phyloP scores from a whole-genome alignment of 257 asterid species.

The Solanum tarijense region DNA sequence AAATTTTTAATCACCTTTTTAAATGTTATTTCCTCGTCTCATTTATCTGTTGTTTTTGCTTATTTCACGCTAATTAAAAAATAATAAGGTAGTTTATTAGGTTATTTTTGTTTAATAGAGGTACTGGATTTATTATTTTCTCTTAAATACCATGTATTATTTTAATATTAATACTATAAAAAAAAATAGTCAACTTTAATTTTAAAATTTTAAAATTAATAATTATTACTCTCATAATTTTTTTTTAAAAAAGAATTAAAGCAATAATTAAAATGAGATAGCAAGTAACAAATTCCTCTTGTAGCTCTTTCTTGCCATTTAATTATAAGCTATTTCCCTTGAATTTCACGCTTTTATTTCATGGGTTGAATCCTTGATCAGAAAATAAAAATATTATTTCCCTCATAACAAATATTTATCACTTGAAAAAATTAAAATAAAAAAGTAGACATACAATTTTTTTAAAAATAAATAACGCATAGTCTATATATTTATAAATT shows the following conservation, averaged over 20 bases:
- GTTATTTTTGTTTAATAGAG: neutral
- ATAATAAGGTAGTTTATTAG: neutral
- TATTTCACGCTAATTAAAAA: neutral
- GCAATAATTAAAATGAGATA: neutral
- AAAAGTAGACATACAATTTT: neutral
- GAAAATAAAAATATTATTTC: neutral
- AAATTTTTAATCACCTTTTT: conserved; percentile 3
- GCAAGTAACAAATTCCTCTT: neutral
- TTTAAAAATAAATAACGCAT: neutral
- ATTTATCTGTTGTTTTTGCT: neutral
- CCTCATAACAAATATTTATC: neutral
- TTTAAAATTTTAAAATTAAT: neutral
- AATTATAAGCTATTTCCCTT: neutral
- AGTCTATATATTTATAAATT: neutral
- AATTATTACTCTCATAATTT: neutral
- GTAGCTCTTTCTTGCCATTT: neutral
- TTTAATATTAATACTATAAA: neutral
- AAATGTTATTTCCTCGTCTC: neutral
- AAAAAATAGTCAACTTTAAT: neutral
- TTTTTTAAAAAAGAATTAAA: too few relatives aligned
- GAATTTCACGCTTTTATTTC: neutral
- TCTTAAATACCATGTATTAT: neutral
- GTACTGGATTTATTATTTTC: neutral
- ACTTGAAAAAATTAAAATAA: neutral
- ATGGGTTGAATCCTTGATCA: neutral